phyloP scores from a whole-genome alignment of 2,329 filamentous ascomycete species.

The Fusarium tjaetaba region DNA sequence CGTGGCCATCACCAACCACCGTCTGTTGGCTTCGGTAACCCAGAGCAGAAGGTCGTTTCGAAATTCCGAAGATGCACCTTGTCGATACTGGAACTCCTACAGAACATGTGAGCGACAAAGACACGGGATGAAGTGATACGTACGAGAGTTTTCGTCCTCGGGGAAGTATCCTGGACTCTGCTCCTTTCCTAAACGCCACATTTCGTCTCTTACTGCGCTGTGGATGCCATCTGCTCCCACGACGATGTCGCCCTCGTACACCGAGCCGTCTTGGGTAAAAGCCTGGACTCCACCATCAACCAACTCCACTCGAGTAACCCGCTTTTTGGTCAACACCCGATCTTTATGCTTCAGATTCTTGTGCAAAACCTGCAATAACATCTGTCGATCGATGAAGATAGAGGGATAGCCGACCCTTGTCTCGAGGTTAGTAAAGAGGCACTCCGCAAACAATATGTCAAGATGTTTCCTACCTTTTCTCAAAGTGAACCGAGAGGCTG shows the following conservation, averaged over 20 bases:
- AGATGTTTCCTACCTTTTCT: not conserved
- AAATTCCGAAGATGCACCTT: not conserved
- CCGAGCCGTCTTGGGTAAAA: not conserved
- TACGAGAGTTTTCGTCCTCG: not conserved
- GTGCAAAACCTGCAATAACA: not conserved
- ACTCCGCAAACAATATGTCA: no score
- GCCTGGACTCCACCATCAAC: not conserved
- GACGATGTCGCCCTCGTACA: not conserved
- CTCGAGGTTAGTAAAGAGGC: not conserved
- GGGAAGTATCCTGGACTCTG: not conserved
- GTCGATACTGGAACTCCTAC: not conserved
- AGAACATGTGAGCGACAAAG: not conserved
- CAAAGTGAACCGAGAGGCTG: not conserved
- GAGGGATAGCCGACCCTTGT: not conserved
- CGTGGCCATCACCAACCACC: not conserved
- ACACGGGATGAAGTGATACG: not conserved
- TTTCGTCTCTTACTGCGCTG: not conserved
- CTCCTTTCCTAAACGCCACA: not conserved
- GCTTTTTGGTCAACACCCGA: not conserved
- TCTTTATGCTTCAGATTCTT: not conserved
- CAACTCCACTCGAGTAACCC: not conserved
- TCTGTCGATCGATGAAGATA: slow-evolving; percentile 6
- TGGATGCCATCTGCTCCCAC: slow-evolving; percentile 19
- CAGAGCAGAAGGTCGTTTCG: not conserved
- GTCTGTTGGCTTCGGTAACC: not conserved